Percentiles rank a stretch among this genome's conserved stretches.
phyloP scores from a whole-genome alignment of 208 protist genomes.

The Acanthamoeba lenticulata region DNA sequence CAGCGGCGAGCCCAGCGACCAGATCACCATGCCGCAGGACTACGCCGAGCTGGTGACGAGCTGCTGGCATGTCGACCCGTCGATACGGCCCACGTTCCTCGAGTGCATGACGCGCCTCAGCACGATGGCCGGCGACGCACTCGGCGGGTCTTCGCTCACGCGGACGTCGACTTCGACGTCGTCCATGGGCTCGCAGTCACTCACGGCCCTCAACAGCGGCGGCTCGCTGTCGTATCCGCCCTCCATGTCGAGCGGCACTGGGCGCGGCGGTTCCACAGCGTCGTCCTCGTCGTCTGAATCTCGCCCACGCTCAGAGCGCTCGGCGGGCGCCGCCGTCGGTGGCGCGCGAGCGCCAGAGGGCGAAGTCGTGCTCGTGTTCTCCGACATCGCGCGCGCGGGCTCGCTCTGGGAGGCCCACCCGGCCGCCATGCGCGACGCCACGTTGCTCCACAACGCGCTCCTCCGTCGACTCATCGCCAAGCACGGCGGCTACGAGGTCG shows the following conservation, averaged over 20 bases:
- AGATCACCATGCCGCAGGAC: not conserved
- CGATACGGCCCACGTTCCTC: constrained; percentile 10
- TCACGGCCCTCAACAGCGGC: not conserved
- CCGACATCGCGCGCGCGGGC: constrained; percentile 26
- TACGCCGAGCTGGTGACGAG: not conserved
- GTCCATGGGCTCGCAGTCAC: not conserved
- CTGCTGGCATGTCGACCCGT: constrained; percentile 25
- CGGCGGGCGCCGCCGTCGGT: not conserved
- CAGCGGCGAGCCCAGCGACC: not conserved
- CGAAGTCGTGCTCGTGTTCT: constrained; percentile 48
- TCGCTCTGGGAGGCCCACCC: constrained; percentile 51
- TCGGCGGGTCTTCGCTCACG: not conserved
- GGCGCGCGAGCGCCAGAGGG: not conserved
- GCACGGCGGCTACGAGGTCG: constrained; percentile 55
- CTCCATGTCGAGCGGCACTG: not conserved
- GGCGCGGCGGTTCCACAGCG: not conserved
- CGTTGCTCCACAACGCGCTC: constrained; percentile 8
- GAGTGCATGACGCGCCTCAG: constrained; percentile 43
- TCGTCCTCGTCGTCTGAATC: not conserved
- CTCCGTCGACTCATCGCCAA: not conserved
- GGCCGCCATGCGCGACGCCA: constrained; percentile 47
- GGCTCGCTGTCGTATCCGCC: not conserved
- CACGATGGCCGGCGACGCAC: not conserved
- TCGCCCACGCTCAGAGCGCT: not conserved
- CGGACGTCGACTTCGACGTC: not conserved